Evolutionary conservation across 805 yeast species (phyloP), one percentile per base, ranked within the genome.

Genomic region (Sugiyamaella boreocaroliniensis): DNA sequence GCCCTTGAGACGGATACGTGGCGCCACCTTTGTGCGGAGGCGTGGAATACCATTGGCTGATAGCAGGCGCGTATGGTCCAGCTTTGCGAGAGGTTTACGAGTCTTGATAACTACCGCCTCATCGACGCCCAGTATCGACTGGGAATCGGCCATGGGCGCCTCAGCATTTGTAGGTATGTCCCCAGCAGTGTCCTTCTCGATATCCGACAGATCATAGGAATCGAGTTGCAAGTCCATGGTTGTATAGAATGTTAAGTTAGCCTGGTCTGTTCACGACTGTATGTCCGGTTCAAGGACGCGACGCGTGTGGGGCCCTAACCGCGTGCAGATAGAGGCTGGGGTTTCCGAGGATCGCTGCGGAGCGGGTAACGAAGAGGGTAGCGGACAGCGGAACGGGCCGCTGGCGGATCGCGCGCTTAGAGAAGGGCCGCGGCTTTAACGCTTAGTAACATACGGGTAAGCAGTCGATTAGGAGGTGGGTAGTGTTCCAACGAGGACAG

Each of bases 31-130:
- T 49, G 65, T 65, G 41, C 72, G 64, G n/a, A 85, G 53, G 47
- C 70, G 70, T 1, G 84, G 82, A 43, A 86, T 63, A 1, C 92
- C 93, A n/a, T 75, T 68, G 2, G 70, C 69, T 2, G 79, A 71
- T 6, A 80, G 61, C 49, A 85, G 67, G 40, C 77, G 72, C 15
- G 74, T 77, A 8, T 77, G 78, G 14, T 80, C 80, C 32, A 86
- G 65, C 51, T 75, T 78, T 42, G 76, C 77, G n/a, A 59, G 16
- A 45, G 63, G 61, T 42, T 68, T 61, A 15, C 68, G 59, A 22
- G 61, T 61, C 55, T 54, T 53, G 18, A 66, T 59, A 15, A 49
- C 61, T 18, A 69, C 69, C 42, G 64, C 70, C 3, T 58, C 55
- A 49, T 56, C 61, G 12, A 58, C 53, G 11, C 61, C 61, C 5